Base-by-base conservation (phyloP, 805 yeast species). In the Saccharomycopsis selenospora region DNA sequence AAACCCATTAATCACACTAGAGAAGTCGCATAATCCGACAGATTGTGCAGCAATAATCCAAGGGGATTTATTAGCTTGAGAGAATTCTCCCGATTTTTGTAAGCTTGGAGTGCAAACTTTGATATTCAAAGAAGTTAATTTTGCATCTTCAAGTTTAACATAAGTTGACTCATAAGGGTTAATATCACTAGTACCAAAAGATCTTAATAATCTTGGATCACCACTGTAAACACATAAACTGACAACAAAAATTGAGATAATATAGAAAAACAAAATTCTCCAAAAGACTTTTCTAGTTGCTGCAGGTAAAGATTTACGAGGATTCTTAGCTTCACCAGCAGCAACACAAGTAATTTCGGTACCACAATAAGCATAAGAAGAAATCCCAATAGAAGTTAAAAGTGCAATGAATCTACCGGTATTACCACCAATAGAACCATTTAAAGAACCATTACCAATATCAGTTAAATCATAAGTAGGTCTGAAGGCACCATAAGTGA, bases 311-410 rank as follows among this genome's bases (percentile, higher is more conserved):
- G 91, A 80, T 52, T 73, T 77, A 55, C 93, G 69, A 3, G 95
- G 95, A 55, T 84, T 81, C 52, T 81, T 70, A n/a, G 90, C 85
- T 62, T 86, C 95, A 62, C 90, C 85, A 4, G 91, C 88, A 2
- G 93, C 91, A 47, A 85, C 77, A 54, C 85, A 79, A 10, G 87
- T 90, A 61, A 82, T 79, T 56, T 86, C 95, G 1, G 89, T 83
- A 0, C 95, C 95, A 43, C 84, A 78, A 58, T 81, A 86, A 0
- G 95, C 84, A 62, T 82, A 86, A 0, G 87, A 71, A 0, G 88
- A 80, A 17, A 80, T 76, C 40, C 79, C 64, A 8, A 80, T 65
- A 1, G 88, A 86, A 1, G 79, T 74, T 26, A 81, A 47, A 5
- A 84, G 63, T 3, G 85, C 78, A 43, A 81, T 64, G 45, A 84